Evolutionary conservation across 805 yeast species (phyloP), one percentile per base, ranked within the genome.

Genomic region (Cyberlindnera nakhonratchasimensis): DNA sequence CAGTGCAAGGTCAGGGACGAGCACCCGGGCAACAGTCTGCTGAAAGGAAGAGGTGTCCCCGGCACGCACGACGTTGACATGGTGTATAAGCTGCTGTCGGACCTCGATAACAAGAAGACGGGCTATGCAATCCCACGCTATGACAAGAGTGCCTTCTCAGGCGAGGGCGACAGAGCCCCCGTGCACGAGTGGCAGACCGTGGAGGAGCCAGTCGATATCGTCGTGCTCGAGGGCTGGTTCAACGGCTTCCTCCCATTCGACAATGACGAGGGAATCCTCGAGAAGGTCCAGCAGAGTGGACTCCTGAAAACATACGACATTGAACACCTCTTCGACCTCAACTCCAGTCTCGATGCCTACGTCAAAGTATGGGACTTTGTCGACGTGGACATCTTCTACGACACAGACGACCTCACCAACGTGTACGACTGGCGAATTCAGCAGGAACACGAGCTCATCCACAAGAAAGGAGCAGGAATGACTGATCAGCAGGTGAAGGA

Each of bases 181-280:
- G 52, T 42, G 7, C 47, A 52, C 0, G 47, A 65, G 11, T 78
- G 82, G 82, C 22, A 29, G 6, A 52, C 52, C 3, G 41, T 53
- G 3, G 53, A 54, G 0, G 43, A 46, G 2, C 73, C 75, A 2
- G 68, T 78, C 4, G 87, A 85, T 53, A 73, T 89, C 4, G 72
- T 91, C 3, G 61, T 91, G 2, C 70, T 93, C 30, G 99, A 91
- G 64, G 99, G 98, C 5, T 91, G 99, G 99, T 88, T 90, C 65
- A 73, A 79, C 19, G 98, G 98, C 2, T 91, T 79, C 58, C 48
- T 58, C 5, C 70, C 83, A 2, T 50, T 75, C 16, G 50, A 62
- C 1, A 52, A 61, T 21, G 58, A 58, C 4, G 48, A 48, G 2
- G 61, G 58, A 6, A 35, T 53, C 6, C 31, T 42, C 5, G 42